Base-by-base conservation (phyloP, 2,329 filamentous ascomycete genomes). In the Claviceps sp. region DNA sequence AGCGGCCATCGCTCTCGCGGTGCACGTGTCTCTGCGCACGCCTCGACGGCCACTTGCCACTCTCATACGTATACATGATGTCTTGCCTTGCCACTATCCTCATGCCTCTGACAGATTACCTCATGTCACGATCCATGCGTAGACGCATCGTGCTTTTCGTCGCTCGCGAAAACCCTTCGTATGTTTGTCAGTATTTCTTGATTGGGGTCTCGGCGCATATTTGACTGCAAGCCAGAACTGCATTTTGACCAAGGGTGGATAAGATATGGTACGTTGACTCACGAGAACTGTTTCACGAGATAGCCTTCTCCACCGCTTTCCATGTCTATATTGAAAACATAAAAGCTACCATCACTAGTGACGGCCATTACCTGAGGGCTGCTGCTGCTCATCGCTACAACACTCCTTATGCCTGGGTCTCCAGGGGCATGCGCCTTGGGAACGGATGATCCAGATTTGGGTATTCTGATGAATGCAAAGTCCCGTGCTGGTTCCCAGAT, bases 321-420 rank as follows among this genome's bases (percentile, higher is more conserved):
- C 73, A 98, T 80, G 65, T 98, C 90, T 51, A 98, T 89, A 58
- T 88, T 91, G 69, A 91, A 98, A 34, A 97, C 85, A 60, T 93
- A 95, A 63, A 96, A 97, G 24, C 85, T 85, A 9, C 93, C 93
- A 65, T 98, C 93, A 60, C 86, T 96, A 0, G 93, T 98, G 14
- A 96, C 90, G 0, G 97, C 88, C 90, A 98, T 97, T 48, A 98
- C 87, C 62, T 97, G 90, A 1, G 93, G 93, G 26, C 86, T 90
- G 64, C 84, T 95, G 62, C 85, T 93, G 64, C 88, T 95, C 84
- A 98, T 94, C 8, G 93, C 91, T 44, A 98, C 93, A n/a, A 98
- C 91, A 58, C 88, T 95, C 58, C 86, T 77, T 42, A 95, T 61
- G 1, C 63, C 57, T 4, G 64, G 62, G 24, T 69, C 69, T 37